phyloP scores from a whole-genome alignment of 306 rosid genomes.

The Benincasa hispida region DNA sequence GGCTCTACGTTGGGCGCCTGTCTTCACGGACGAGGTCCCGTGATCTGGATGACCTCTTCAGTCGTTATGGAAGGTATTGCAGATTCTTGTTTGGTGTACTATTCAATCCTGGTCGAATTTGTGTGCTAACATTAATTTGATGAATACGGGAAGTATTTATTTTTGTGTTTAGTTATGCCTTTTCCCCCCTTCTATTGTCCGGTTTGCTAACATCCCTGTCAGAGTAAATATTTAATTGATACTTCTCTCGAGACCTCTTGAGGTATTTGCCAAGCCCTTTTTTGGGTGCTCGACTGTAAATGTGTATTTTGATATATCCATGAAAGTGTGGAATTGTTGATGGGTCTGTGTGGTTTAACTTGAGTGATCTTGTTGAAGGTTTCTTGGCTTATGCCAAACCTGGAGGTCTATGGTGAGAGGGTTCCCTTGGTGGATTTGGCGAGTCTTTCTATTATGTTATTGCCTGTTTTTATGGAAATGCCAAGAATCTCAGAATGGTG shows the following conservation, averaged over 20 bases:
- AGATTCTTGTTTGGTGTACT: not conserved
- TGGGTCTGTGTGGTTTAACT: constrained; percentile 39
- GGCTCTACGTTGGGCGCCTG: constrained; percentile 40
- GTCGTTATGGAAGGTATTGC: constrained; percentile 37
- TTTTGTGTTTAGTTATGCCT: not conserved
- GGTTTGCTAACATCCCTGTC: not conserved
- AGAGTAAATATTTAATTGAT: constrained; percentile 3
- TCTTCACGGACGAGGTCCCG: constrained; percentile 37
- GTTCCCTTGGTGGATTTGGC: constrained; percentile 46
- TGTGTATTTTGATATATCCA: constrained; percentile 12
- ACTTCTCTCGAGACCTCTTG: not conserved
- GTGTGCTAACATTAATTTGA: not conserved
- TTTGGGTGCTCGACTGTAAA: constrained; percentile 5
- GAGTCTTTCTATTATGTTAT: constrained; percentile 46
- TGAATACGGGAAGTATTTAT: not conserved
- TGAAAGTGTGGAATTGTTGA: constrained; percentile 20
- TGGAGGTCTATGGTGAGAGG: constrained; percentile 51
- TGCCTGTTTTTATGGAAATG: constrained; percentile 42
- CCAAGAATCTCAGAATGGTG: constrained; percentile 41
- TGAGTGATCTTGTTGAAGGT: constrained; percentile 53
- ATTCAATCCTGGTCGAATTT: not conserved
- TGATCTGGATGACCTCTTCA: constrained; percentile 34
- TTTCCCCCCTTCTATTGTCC: not conserved
- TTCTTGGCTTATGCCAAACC: constrained; percentile 46
- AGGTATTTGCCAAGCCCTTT: constrained; percentile 6